Evolutionary conservation across 371 early-diverging fungal species (phyloP).

Genomic region (Mucor irregularis): DNA sequence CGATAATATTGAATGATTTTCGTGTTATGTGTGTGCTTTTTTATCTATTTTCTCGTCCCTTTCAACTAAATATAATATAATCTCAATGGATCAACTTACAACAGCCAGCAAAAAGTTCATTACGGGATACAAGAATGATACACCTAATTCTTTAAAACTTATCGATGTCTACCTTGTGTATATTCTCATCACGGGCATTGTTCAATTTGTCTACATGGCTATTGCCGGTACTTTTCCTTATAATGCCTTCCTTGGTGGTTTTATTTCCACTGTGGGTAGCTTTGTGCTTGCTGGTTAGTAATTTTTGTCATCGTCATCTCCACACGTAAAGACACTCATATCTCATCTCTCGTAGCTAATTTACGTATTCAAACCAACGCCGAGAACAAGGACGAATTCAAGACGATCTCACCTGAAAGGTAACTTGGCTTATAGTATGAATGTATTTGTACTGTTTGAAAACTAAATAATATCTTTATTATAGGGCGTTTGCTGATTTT

Average conservation of each 20-base stretch:
- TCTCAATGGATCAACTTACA: constrained; percentile 21
- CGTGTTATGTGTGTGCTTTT: too few species aligned
- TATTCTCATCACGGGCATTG: constrained; percentile 81
- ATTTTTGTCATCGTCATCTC: not conserved
- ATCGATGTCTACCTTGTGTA: constrained; percentile 92
- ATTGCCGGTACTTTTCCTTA: constrained; percentile 93
- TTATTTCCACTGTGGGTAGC: constrained; percentile 88
- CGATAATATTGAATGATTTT: not conserved
- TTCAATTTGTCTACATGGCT: constrained; percentile 86
- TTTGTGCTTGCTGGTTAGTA: constrained; percentile 91
- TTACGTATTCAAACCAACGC: constrained; percentile 38
- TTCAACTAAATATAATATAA: constrained; percentile 15
- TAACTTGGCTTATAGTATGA: too few species aligned
- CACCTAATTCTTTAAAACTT: constrained; percentile 79
- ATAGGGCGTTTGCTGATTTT: constrained; percentile 59
- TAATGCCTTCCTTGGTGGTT: constrained; percentile 95
- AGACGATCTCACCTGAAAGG: constrained; percentile 39
- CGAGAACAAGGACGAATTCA: constrained; percentile 24
- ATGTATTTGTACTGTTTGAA: too few species aligned
- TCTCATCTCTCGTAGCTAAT: constrained; percentile 18
- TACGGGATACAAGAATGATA: constrained; percentile 58
- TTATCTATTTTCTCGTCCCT: constrained; percentile 36
- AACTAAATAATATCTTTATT: too few species aligned
- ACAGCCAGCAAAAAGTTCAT: constrained; percentile 25
- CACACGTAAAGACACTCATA: not conserved